Evolutionary conservation across 768 basidiomycete species (phyloP).

Genomic region (Tremella yokohamensis): DNA sequence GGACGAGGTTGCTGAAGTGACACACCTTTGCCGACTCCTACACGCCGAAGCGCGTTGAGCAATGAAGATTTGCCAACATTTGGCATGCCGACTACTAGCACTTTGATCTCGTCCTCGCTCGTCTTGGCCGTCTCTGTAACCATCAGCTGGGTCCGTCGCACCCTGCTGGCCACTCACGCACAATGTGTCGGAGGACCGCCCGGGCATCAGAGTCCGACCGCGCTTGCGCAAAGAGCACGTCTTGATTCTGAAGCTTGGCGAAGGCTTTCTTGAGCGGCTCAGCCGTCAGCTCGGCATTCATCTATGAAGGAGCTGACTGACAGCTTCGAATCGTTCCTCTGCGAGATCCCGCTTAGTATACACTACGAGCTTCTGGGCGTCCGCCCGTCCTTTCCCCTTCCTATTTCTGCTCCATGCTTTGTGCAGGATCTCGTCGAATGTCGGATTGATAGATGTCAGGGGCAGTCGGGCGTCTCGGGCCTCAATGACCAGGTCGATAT

Average conservation of each 20-base stretch:
- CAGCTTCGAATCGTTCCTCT: conserved; percentile 80
- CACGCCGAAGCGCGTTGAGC: conserved; percentile 84
- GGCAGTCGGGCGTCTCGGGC: conserved; percentile 89
- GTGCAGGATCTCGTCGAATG: conserved; percentile 63
- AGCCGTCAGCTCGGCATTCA: not conserved
- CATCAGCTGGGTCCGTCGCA: conserved; percentile 60
- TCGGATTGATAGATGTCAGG: conserved; percentile 86
- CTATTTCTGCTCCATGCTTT: conserved; percentile 33
- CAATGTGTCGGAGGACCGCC: conserved; percentile 48
- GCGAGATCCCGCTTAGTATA: conserved; percentile 92
- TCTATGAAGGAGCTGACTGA: conserved; percentile 60
- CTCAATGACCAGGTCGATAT: conserved; percentile 75
- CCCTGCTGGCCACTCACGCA: conserved; percentile 46
- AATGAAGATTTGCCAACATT: conserved; percentile 95
- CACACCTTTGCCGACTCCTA: conserved; percentile 82
- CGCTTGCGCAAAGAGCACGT: conserved; percentile 53
- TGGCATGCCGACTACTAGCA: conserved; percentile 91
- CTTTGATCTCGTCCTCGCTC: conserved; percentile 64
- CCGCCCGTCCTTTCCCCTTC: conserved; percentile 13
- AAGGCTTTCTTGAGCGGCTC: conserved; percentile 47
- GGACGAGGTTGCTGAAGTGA: conserved; percentile 20
- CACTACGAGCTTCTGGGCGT: conserved; percentile 73
- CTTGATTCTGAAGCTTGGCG: conserved; percentile 45
- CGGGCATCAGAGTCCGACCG: conserved; percentile 48
- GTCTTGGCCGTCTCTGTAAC: conserved; percentile 62